phyloP scores from a whole-genome alignment of 495 filamentous ascomycete genomes.

The Parathielavia appendiculata region DNA sequence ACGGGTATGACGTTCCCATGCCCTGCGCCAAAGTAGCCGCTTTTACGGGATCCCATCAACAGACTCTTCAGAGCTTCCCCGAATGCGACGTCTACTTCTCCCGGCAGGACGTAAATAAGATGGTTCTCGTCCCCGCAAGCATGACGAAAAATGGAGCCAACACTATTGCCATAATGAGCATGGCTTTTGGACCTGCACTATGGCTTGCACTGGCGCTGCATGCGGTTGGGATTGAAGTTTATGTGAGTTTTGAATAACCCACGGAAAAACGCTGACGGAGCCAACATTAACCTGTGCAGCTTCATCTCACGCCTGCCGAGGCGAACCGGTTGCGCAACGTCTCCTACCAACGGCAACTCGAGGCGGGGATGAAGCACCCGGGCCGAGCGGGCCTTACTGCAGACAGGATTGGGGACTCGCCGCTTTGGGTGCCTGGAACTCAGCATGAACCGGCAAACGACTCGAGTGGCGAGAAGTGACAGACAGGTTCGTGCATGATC shows the following conservation, averaged over 20 bases:
- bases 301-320: conserved; percentile 48
- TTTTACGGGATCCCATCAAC: conserved; percentile 13
- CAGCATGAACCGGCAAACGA: background rate
- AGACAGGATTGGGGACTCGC: conserved; percentile 44
- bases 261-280: background rate
- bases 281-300: conserved; percentile 19
- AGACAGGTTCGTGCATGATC: background rate
- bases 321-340: conserved; percentile 43
- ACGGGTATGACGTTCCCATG: conserved; percentile 33
- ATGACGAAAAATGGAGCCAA: conserved; percentile 24
- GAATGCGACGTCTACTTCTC: conserved; percentile 32
- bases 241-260: conserved; percentile 33
- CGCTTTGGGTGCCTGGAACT: conserved; percentile 21
- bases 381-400: conserved; percentile 44
- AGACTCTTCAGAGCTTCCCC: conserved; percentile 33
- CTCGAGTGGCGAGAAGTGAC: background rate
- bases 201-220: conserved; percentile 48
- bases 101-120: conserved; percentile 17
- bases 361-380: conserved; percentile 44
- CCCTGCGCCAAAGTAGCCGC: conserved; percentile 40
- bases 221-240: conserved; percentile 48
- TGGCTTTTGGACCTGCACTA: conserved; percentile 40
- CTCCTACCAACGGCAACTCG: conserved; percentile 48
- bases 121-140: conserved; percentile 29
- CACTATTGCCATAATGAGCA: conserved; percentile 30